phyloP scores from a whole-genome alignment of 371 early-diverging fungal genomes.

The Coemansia sp. region DNA sequence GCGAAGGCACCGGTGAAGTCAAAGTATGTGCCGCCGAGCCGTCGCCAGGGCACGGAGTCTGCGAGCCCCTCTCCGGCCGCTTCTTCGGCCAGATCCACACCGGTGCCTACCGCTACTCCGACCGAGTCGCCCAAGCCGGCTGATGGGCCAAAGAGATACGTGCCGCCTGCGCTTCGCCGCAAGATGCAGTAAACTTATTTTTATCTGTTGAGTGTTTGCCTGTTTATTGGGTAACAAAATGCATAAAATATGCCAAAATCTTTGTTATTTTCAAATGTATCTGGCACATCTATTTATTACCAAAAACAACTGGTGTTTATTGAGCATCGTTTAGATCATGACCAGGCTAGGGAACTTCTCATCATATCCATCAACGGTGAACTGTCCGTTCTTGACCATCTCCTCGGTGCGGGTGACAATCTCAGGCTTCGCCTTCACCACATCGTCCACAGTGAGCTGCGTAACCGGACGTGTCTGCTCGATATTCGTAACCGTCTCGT shows the following conservation, averaged over 20 bases:
- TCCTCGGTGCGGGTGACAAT: conserved; percentile 83
- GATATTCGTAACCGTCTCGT: conserved; percentile 89
- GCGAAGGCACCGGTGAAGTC: conserved; percentile 12
- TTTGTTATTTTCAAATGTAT: too few relatives aligned
- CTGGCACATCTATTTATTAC: too few relatives aligned
- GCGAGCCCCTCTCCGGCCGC: too few relatives aligned
- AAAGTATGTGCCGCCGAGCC: conserved; percentile 43
- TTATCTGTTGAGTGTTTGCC: too few relatives aligned
- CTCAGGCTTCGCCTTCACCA: conserved; percentile 90
- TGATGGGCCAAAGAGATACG: conserved; percentile 8
- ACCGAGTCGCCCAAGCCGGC: conserved; percentile 3
- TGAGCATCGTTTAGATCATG: conserved; percentile 59
- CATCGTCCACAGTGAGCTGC: conserved; percentile 93
- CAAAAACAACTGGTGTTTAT: too few relatives aligned
- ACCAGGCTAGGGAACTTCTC: conserved; percentile 83
- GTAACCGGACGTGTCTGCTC: conserved; percentile 92
- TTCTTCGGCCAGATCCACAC: too few relatives aligned
- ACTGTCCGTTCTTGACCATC: conserved; percentile 87
- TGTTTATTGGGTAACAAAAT: too few relatives aligned
- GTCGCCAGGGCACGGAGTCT: conserved; percentile 13
- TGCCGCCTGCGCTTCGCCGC: conserved; percentile 24
- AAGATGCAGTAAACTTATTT: conserved; percentile 1
- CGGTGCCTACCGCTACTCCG: neutral
- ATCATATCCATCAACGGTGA: conserved; percentile 90
- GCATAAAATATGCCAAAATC: too few relatives aligned